These are phyloP conservation scores for Spizellomyces sp. DNA, from an alignment of 192 early-diverging fungal species.

Conservation along the genomic window DNA sequence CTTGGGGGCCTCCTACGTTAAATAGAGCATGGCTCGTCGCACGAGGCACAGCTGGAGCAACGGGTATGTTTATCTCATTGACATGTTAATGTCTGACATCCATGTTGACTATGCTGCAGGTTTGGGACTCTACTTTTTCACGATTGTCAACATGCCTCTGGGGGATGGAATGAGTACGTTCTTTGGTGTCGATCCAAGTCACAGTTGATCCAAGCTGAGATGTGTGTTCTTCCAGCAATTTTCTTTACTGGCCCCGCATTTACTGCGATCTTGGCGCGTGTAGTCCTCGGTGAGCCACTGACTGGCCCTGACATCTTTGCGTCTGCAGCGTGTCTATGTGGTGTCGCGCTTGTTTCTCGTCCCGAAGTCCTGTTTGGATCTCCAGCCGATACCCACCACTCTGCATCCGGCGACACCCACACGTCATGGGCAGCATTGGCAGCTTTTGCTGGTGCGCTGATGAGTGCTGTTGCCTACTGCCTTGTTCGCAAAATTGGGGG, in stretches of 20 bases:
- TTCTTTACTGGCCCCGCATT: slow-evolving; percentile 81
- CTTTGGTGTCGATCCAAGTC: not conserved
- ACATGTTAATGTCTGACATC: not conserved
- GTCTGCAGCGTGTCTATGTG: slow-evolving; percentile 57
- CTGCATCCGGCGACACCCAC: slow-evolving; percentile 3
- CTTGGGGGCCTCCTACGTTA: slow-evolving; percentile 54
- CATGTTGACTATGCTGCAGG: slow-evolving; percentile 45
- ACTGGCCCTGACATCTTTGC: slow-evolving; percentile 57
- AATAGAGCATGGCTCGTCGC: slow-evolving; percentile 59
- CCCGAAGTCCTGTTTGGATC: slow-evolving; percentile 24
- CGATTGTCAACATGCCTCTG: slow-evolving; percentile 65
- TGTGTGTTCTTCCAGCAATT: slow-evolving; percentile 42
- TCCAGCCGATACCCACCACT: slow-evolving; percentile 7
- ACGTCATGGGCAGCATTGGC: slow-evolving; percentile 49
- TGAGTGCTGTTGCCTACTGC: slow-evolving; percentile 67
- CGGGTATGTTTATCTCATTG: slow-evolving; percentile 9
- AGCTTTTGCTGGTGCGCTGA: slow-evolving; percentile 44
- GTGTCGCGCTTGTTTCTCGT: slow-evolving; percentile 44
- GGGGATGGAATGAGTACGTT: slow-evolving; percentile 67
- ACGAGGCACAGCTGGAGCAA: slow-evolving; percentile 66
- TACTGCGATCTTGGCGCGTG: slow-evolving; percentile 66
- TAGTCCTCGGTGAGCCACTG: slow-evolving; percentile 67
- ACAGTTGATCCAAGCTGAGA: not conserved
- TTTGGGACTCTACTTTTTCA: slow-evolving; percentile 72
- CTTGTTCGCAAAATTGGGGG: slow-evolving; percentile 73